These are phyloP conservation scores for Grosmannia huntii DNA, from an alignment of 2,329 filamentous ascomycete genomes.

Conservation along the genomic window DNA sequence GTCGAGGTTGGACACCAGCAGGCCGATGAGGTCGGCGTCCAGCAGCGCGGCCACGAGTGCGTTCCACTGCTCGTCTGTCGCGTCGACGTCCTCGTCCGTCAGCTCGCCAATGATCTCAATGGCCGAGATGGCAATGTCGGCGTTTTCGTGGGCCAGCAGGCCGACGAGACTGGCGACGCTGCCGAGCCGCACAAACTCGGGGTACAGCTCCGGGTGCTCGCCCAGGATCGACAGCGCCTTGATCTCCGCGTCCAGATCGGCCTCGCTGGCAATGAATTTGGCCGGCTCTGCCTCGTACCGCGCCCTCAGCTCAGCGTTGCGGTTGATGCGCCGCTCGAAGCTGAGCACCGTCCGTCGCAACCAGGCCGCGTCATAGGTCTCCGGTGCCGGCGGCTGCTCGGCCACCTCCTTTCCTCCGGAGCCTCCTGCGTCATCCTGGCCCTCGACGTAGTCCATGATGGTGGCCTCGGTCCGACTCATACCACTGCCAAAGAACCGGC, in stretches of 20 bases:
- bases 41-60: constrained; percentile 54
- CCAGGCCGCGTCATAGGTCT: constrained; percentile 77
- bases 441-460: constrained; percentile 78
- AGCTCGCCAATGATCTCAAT: constrained; percentile 84
- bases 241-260: constrained; percentile 78
- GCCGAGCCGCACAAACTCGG: constrained; percentile 64
- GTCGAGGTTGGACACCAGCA: constrained; percentile 65
- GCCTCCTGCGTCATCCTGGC: constrained; percentile 40
- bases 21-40: constrained; percentile 57
- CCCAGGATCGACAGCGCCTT: constrained; percentile 76
- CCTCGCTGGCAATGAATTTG: constrained; percentile 77
- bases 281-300: constrained; percentile 69
- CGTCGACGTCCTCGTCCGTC: constrained; percentile 83
- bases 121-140: constrained; percentile 85
- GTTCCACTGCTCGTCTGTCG: constrained; percentile 70
- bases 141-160: constrained; percentile 86
- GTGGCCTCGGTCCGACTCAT: constrained; percentile 69
- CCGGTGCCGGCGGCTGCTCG: constrained; percentile 45
- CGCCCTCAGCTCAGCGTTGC: constrained; percentile 79
- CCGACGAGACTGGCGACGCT: constrained; percentile 63
- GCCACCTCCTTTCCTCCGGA: constrained; percentile 21
- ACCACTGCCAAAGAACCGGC: constrained; percentile 89
- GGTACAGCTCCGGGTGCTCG: constrained; percentile 74
- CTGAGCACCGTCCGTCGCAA: constrained; percentile 66
- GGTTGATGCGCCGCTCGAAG: constrained; percentile 83